A percentile compares a stretch with the other conserved stretches of the same genome.
Evolutionary conservation across 2,329 filamentous ascomycete genomes (phyloP).

Genomic region (Calycina marina): DNA sequence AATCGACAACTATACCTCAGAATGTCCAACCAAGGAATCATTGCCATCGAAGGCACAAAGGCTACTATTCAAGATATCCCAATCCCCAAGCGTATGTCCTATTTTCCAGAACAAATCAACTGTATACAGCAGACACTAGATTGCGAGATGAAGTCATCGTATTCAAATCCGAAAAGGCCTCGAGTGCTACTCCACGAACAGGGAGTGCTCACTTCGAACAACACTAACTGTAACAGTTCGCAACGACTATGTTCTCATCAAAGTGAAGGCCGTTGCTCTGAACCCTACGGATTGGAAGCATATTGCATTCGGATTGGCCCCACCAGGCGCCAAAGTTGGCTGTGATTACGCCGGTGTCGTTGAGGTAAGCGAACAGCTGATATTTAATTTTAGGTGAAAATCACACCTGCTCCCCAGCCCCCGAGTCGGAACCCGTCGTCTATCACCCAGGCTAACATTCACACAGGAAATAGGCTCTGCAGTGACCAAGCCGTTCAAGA

Average conservation of each 20-base stretch:
- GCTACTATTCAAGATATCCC: constrained; percentile 12
- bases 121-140: no score
- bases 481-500: constrained; percentile 28
- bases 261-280: constrained; percentile 18
- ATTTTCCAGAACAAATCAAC: background rate
- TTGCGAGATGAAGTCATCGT: no score
- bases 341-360: constrained; percentile 26
- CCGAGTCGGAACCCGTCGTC: no score
- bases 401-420: no score
- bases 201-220: background rate
- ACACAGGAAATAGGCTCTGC: constrained; percentile 29
- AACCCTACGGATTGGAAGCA: constrained; percentile 23
- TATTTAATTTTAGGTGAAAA: no score
- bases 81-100: constrained; percentile 10
- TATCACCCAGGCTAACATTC: no score
- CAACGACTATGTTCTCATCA: constrained; percentile 21
- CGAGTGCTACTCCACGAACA: background rate
- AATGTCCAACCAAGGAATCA: constrained; percentile 17
- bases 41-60: constrained; percentile 13
- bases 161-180: no score
- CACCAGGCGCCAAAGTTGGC: constrained; percentile 6
- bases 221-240: constrained; percentile 7
- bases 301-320: constrained; percentile 13
- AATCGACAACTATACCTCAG: no score
- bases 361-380: constrained; percentile 9